Evolutionary conservation across 495 filamentous ascomycete species (phyloP).

Genomic region (Penicillium daleae): DNA sequence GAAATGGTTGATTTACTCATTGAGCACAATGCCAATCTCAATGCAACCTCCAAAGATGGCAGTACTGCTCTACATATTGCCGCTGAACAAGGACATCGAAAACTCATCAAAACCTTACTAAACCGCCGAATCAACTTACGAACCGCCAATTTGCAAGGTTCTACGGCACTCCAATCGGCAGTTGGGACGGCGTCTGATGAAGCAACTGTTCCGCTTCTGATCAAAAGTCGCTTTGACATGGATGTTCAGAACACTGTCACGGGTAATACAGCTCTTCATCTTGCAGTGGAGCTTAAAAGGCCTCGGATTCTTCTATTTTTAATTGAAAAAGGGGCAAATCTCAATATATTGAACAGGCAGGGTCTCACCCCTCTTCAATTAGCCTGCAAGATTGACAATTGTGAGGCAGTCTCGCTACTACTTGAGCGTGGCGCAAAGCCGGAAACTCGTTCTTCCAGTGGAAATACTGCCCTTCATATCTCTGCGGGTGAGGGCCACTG

Average conservation of each 20-base stretch:
- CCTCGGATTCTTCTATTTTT: conserved; percentile 38
- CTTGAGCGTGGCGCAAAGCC: conserved; percentile 31
- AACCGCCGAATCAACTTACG: conserved; percentile 21
- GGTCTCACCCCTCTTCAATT: conserved; percentile 39
- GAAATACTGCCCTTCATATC: conserved; percentile 34
- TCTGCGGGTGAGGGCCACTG: conserved; percentile 33
- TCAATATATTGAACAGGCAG: conserved; percentile 28
- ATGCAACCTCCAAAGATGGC: conserved; percentile 27
- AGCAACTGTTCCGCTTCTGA: conserved; percentile 33
- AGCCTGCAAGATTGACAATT: conserved; percentile 35
- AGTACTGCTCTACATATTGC: conserved; percentile 39
- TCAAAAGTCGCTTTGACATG: conserved; percentile 30
- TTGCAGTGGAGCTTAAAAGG: conserved; percentile 30
- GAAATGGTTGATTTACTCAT: conserved; percentile 46
- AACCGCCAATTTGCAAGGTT: conserved; percentile 22
- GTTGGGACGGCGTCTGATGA: conserved; percentile 37
- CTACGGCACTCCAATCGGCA: conserved; percentile 31
- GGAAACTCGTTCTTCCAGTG: conserved; percentile 28
- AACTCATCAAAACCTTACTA: conserved; percentile 34
- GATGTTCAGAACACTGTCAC: conserved; percentile 32
- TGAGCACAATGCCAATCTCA: conserved; percentile 28
- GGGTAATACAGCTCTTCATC: conserved; percentile 41
- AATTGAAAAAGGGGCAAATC: conserved; percentile 33
- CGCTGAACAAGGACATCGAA: conserved; percentile 30
- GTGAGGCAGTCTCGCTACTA: conserved; percentile 35